These are phyloP conservation scores for Microsporum ferrugineum DNA, from an alignment of 2,329 filamentous ascomycete species.

Conservation along the genomic window DNA sequence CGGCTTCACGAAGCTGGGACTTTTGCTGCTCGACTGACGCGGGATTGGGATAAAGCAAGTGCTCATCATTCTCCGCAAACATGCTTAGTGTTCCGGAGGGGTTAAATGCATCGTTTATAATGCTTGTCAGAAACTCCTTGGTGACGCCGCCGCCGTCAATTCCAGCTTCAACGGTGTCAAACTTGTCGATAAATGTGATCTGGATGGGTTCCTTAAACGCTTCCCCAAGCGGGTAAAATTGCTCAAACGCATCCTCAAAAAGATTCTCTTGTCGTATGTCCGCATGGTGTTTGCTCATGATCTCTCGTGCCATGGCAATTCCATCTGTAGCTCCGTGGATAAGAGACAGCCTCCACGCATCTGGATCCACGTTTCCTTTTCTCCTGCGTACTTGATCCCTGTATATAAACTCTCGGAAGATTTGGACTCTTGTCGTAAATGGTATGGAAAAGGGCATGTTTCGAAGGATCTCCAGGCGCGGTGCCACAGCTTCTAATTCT, in stretches of 20 bases:
- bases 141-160: slow-evolving; percentile 96
- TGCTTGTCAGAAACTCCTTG: slow-evolving; percentile 87
- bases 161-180: slow-evolving; percentile 74
- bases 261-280: slow-evolving; percentile 66
- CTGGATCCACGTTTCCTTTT: slow-evolving; percentile 57
- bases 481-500: slow-evolving; percentile 66
- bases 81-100: slow-evolving; percentile 47
- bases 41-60: slow-evolving; percentile 81
- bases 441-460: slow-evolving; percentile 97
- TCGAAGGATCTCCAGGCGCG: slow-evolving; percentile 77
- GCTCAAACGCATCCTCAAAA: slow-evolving; percentile 73
- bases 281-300: slow-evolving; percentile 55
- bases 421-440: slow-evolving; percentile 79
- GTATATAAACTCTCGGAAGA: slow-evolving; percentile 85
- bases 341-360: slow-evolving; percentile 58
- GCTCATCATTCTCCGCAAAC: slow-evolving; percentile 75
- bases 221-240: slow-evolving; percentile 72
- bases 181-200: slow-evolving; percentile 91
- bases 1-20: slow-evolving; percentile 44
- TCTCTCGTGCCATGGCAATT: slow-evolving; percentile 29
- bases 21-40: slow-evolving; percentile 58
- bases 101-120: slow-evolving; percentile 74
- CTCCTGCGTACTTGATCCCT: slow-evolving; percentile 66
- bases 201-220: slow-evolving; percentile 89
- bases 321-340: slow-evolving; percentile 36